Base-by-base conservation (phyloP, 169 alveolate species). In the Eimeria tenella region DNA sequence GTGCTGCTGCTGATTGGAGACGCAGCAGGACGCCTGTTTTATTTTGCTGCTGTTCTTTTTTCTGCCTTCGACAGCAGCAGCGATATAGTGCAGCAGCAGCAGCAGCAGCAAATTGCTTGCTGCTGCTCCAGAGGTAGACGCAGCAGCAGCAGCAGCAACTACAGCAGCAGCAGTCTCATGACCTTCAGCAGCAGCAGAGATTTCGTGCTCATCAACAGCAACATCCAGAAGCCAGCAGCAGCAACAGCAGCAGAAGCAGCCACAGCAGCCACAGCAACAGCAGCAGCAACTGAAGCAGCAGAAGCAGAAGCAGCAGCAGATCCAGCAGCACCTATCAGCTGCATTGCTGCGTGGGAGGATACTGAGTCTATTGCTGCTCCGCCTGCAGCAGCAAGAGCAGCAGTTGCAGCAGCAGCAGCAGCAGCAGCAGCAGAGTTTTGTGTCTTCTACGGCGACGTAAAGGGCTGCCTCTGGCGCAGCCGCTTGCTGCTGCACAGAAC, bases 201-300 rank as follows among this genome's bases (percentile, higher is more conserved):
- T 2, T 25, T 63, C 23, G 74, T 31, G 42, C 42, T 31, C 42
- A 31, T 31, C 42, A 31, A 31, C 42, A 1, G 42, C 42, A 63
- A 2, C 21, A 42, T 15, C 74, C 4, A 6, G 42, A 19, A 63
- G 74, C 31, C 21, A 19, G 42, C 74, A 10, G 15, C 21, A 63
- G 74, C 74, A 63, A 3, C 74, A 63, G 74, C 19, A 63, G 74
- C 74, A 63, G 74, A n/a, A 63, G 23, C 74, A 63, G 74, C 74
- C 1, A 15, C 74, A 63, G 74, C 74, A 63, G 74, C 74, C 15
- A 25, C 74, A 4, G 74, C 74, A 63, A 25, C 74, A 63, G 74
- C 74, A 17, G 21, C 74, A 63, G 74, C 74, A 63, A 42, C 74
- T 19, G 21, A 0, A 15, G 74, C 7, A 63, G 42, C 42, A 31